Percentiles rank a stretch among this genome's conserved stretches.
Evolutionary conservation across 805 yeast species (phyloP).

Genomic region (Lachancea nothofagi): DNA sequence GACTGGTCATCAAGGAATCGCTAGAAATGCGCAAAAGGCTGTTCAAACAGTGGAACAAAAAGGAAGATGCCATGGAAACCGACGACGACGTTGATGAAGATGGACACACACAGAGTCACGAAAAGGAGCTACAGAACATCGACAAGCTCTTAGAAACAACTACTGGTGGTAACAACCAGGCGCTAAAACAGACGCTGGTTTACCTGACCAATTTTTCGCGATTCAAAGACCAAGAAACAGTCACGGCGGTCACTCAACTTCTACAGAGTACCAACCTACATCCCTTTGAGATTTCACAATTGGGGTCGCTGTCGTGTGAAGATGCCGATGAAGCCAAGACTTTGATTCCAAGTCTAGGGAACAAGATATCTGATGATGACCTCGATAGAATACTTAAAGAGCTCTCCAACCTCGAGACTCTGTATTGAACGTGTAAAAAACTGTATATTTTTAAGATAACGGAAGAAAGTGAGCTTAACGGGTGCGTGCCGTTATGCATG

Average conservation of each 20-base stretch:
- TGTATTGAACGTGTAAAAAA: slow-evolving; percentile 24
- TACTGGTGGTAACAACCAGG: slow-evolving; percentile 72
- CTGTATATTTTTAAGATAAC: neutral
- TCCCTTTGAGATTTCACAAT: slow-evolving; percentile 92
- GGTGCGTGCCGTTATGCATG: slow-evolving; percentile 1
- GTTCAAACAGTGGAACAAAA: slow-evolving; percentile 36
- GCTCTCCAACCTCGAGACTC: slow-evolving; percentile 58
- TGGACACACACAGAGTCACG: slow-evolving; percentile 45
- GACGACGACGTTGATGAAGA: slow-evolving; percentile 32
- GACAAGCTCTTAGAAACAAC: slow-evolving; percentile 32
- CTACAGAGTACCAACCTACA: slow-evolving; percentile 71
- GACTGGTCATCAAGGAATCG: slow-evolving; percentile 86
- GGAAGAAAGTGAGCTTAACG: neutral
- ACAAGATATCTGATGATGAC: slow-evolving; percentile 80
- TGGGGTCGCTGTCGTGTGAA: slow-evolving; percentile 85
- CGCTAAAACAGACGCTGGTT: slow-evolving; percentile 85
- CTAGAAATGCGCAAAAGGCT: slow-evolving; percentile 64
- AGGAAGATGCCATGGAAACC: slow-evolving; percentile 15
- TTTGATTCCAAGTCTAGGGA: slow-evolving; percentile 78
- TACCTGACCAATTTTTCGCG: slow-evolving; percentile 81
- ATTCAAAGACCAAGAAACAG: slow-evolving; percentile 87
- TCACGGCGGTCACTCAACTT: slow-evolving; percentile 86
- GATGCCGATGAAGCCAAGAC: slow-evolving; percentile 97
- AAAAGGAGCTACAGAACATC: slow-evolving; percentile 34
- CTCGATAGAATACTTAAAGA: slow-evolving; percentile 84